Base-by-base conservation (phyloP, 2,329 filamentous ascomycete species). In the Ophiocordyceps robertsii region DNA sequence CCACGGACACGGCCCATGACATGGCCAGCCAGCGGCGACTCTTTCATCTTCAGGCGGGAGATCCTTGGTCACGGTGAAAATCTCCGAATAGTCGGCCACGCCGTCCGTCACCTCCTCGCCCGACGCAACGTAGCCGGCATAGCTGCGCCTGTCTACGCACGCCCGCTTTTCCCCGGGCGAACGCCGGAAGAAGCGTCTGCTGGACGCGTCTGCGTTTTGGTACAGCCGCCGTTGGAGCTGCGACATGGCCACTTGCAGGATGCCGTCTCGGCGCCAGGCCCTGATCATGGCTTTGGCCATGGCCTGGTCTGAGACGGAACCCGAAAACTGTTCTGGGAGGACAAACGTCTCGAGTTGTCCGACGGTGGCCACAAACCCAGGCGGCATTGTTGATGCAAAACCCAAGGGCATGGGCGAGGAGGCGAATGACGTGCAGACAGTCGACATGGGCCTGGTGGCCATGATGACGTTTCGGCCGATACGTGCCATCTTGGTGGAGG, bases 11-110 rank as follows among this genome's bases (percentile, higher is more conserved):
- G 64, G 63, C 0, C 69, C 69, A 46, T 72, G 69, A 47, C 66
- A 71, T 0, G 68, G 69, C 67, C 69, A 71, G 27, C 59, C 57
- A 4, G 52, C 53, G 17, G 50, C 50, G 4, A 70, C 67, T 2
- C 67, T 57, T 1, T 52, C 47, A 39, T 72, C 66, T 5, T 55
- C 45, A 2, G 53, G 45, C 4, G 53, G 50, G 7, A 72, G 53
- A 39, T 72, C 68, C 44, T 71, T 72, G 12, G 65, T 71, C 16
- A 72, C 64, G 2, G 69, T 73, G 46, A 71, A 72, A 29, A 72
- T 70, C 51, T 72, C 69, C 1, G 65, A 69, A 48, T 71, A 72
- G 49, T 73, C 69, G 14, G 66, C 66, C 24, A 72, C 60, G 31
- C 67, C 67, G 42, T 67, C 59, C 3, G 66, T 69, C 3, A 69